Conservation (phyloP, 1,139 yeast species). For the Sugiyamaella japonica region DNA sequence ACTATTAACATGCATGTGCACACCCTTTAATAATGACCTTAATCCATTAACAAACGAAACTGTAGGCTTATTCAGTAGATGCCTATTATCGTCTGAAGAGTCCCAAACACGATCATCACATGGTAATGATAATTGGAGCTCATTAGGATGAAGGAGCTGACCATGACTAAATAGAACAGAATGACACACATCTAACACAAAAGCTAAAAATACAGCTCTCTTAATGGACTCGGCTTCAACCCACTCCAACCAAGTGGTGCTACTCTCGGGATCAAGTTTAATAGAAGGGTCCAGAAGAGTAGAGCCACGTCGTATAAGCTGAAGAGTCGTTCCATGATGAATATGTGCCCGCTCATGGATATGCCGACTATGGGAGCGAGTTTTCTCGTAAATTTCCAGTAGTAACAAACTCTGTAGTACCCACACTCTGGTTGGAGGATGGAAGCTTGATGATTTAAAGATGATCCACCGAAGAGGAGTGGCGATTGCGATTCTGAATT, state of each 20-base stretch:
- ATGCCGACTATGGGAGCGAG: conserved; percentile 47
- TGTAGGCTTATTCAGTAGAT: conserved; percentile 6
- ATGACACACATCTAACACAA: conserved; percentile 74
- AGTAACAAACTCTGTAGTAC: conserved; percentile 63
- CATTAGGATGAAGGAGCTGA: conserved; percentile 63
- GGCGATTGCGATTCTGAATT: conserved; percentile 49
- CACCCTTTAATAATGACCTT: conserved; percentile 8
- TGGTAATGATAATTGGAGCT: conserved; percentile 72
- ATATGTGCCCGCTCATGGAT: conserved; percentile 71
- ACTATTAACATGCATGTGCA: conserved; percentile 18
- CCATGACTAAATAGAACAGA: conserved; percentile 77
- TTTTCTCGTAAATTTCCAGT: conserved; percentile 67
- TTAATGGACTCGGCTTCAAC: conserved; percentile 76
- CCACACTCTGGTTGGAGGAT: conserved; percentile 59
- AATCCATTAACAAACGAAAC: conserved; percentile 11
- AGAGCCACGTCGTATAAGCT: conserved; percentile 69
- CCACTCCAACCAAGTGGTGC: conserved; percentile 55
- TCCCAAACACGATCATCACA: conserved; percentile 84
- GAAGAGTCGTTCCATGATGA: conserved; percentile 77
- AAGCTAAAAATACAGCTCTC: conserved; percentile 75
- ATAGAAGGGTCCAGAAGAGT: conserved; percentile 42
- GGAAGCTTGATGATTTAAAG: conserved; percentile 59
- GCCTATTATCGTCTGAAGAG: conserved; percentile 28
- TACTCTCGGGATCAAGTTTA: conserved; percentile 27
- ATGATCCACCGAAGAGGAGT: conserved; percentile 63